phyloP scores from a whole-genome alignment of 169 alveolate species.

The Babesia sp. region DNA sequence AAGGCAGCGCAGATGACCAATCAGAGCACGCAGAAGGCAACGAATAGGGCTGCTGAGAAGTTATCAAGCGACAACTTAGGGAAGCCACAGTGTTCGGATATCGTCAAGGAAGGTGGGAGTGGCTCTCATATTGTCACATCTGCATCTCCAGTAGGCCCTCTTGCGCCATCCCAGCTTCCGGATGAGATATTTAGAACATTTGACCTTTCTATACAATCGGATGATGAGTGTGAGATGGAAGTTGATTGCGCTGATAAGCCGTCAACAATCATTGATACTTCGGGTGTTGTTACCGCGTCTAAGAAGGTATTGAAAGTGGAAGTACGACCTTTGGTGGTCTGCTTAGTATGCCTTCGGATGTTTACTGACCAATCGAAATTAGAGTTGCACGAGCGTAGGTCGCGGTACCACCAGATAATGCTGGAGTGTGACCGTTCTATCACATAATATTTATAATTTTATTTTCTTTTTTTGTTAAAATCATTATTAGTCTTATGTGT shows the following conservation, averaged over 20 bases:
- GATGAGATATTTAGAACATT: constrained; percentile 22
- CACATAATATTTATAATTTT: background rate
- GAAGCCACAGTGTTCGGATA: too few relatives aligned
- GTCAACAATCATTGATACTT: background rate
- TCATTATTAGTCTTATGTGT: background rate
- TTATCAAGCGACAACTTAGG: background rate
- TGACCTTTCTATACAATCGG: constrained; percentile 22
- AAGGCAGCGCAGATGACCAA: constrained; percentile 63
- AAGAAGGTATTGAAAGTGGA: background rate
- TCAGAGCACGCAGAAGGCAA: background rate
- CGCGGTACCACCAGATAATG: constrained; percentile 68
- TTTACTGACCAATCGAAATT: constrained; percentile 63
- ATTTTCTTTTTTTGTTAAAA: background rate
- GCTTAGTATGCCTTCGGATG: constrained; percentile 73
- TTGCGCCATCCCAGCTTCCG: background rate
- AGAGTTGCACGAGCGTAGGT: constrained; percentile 64
- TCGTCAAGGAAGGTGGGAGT: too few relatives aligned
- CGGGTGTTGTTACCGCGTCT: background rate
- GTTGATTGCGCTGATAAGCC: constrained; percentile 13
- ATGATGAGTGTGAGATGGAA: constrained; percentile 58
- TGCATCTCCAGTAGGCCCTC: background rate
- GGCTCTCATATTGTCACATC: too few relatives aligned
- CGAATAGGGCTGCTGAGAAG: background rate
- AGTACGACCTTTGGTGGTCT: constrained; percentile 17
- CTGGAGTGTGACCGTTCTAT: constrained; percentile 4